phyloP scores from a whole-genome alignment of 495 filamentous ascomycete species.

The Podospora australis region DNA sequence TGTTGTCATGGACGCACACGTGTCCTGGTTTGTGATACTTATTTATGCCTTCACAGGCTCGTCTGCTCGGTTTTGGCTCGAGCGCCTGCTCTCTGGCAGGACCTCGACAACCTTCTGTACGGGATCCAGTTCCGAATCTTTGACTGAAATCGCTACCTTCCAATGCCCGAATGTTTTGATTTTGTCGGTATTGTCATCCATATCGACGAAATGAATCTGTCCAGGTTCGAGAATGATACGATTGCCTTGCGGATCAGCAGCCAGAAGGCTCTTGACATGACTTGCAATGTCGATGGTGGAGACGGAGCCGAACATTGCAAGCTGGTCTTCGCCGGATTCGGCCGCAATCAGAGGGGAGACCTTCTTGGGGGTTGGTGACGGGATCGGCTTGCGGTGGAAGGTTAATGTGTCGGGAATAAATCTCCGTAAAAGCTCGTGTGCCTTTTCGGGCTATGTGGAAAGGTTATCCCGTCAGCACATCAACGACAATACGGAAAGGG shows the following conservation, averaged over 20 bases:
- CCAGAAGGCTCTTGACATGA: conserved; percentile 24
- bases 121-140: conserved; percentile 16
- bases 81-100: conserved; percentile 15
- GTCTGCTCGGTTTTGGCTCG: not conserved
- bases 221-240: conserved; percentile 28
- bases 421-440: conserved; percentile 83
- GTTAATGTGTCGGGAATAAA: conserved; percentile 82
- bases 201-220: conserved; percentile 25
- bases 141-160: conserved; percentile 26
- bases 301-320: conserved; percentile 39
- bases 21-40: not conserved
- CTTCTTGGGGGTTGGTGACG: conserved; percentile 15
- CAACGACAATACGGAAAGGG: too few species aligned
- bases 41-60: not conserved
- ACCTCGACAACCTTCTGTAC: conserved; percentile 28
- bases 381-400: conserved; percentile 66
- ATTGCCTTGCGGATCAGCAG: conserved; percentile 23
- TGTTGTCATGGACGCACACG: too few species aligned
- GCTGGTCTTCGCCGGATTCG: not conserved
- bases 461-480: too few species aligned
- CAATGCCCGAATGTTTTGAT: conserved; percentile 37
- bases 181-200: conserved; percentile 28
- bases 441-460: conserved; percentile 36
- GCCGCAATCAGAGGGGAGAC: conserved; percentile 19
- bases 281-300: conserved; percentile 28